A percentile compares a stretch with the other conserved stretches of the same genome.
phyloP scores from a whole-genome alignment of 1,284 basidiomycete species.

The Ustilago loliicola region DNA sequence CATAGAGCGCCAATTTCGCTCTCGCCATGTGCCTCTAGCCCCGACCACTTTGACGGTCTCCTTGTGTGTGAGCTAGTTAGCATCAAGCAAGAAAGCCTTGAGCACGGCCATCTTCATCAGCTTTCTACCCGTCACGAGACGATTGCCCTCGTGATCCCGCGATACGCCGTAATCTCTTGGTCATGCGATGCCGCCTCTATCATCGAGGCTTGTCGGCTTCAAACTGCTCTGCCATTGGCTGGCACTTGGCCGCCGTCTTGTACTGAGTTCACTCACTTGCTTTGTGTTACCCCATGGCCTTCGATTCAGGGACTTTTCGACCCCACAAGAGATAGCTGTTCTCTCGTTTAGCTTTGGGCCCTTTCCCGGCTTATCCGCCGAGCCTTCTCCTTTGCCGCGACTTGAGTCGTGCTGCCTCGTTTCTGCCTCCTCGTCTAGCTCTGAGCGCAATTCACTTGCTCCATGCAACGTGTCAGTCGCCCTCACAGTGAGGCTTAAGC shows the following conservation, averaged over 20 bases:
- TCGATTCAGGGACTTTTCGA: neutral
- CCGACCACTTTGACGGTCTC: no score
- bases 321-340: neutral
- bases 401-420: neutral
- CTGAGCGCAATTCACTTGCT: neutral
- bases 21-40: neutral
- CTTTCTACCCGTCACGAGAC: neutral
- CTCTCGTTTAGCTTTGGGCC: constrained; percentile 10
- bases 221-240: neutral
- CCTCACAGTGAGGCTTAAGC: neutral
- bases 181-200: constrained; percentile 10
- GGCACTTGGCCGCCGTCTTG: neutral
- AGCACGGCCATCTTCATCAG: constrained; percentile 1
- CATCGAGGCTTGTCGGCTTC: neutral
- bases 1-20: constrained; percentile 4
- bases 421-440: constrained; percentile 27
- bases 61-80: neutral
- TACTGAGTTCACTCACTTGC: neutral
- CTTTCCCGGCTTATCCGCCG: constrained; percentile 15
- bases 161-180: constrained; percentile 5
- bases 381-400: neutral
- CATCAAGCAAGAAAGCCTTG: neutral
- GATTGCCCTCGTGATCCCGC: neutral
- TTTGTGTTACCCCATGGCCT: neutral
- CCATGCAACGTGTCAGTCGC: neutral